Evolutionary conservation across 371 early-diverging fungal genomes (phyloP).

Genomic region (Mucor ambiguus): DNA sequence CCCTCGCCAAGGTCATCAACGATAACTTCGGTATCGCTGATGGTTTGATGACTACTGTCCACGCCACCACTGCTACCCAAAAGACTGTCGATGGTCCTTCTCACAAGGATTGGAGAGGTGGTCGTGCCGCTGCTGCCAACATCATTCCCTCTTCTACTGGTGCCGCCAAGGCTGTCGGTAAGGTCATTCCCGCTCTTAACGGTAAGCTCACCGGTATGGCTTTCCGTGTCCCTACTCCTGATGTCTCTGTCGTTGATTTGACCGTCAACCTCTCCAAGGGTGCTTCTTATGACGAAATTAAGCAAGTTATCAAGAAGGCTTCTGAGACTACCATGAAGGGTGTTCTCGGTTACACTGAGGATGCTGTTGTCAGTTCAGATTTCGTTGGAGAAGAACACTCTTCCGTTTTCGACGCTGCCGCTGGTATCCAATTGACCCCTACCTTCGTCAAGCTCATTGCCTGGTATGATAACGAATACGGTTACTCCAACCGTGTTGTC

Average conservation of each 20-base stretch:
- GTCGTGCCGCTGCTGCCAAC: conserved; percentile 96
- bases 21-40: conserved; percentile 92
- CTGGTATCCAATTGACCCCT: conserved; percentile 94
- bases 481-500: conserved; percentile 93
- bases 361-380: conserved; percentile 92
- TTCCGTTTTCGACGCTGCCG: conserved; percentile 95
- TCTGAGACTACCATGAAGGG: conserved; percentile 87
- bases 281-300: conserved; percentile 92
- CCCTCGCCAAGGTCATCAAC: conserved; percentile 97
- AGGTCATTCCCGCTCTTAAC: conserved; percentile 96
- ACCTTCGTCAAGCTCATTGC: conserved; percentile 87
- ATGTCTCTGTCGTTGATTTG: conserved; percentile 99
- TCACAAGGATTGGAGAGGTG: conserved; percentile 93
- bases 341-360: conserved; percentile 88
- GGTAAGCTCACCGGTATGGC: conserved; percentile 99
- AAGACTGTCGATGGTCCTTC: conserved; percentile 99
- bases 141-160: conserved; percentile 99
- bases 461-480: conserved; percentile 95
- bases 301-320: conserved; percentile 83
- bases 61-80: conserved; percentile 99
- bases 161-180: conserved; percentile 99
- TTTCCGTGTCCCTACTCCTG: conserved; percentile 97
- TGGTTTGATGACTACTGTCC: conserved; percentile 96
- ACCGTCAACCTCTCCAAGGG: conserved; percentile 90
- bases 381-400: conserved; percentile 90